Evolutionary conservation across 257 asterid species (phyloP), one percentile per base, ranked within the genome.

Genomic region (Cynanchum wilfordii): DNA sequence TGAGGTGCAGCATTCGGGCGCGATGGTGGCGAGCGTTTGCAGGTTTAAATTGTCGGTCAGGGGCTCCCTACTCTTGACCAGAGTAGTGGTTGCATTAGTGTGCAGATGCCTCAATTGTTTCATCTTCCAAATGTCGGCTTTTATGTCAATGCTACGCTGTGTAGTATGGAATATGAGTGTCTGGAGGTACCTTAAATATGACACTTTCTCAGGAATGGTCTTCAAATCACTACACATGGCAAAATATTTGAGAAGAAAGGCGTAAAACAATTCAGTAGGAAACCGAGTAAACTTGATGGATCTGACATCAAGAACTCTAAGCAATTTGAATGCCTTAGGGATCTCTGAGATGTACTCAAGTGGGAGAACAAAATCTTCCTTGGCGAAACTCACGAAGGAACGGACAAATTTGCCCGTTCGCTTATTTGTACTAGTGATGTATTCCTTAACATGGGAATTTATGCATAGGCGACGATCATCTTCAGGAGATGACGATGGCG

Each of bases 1-100:
- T 19, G 55, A 80, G 0, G 80, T 83, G 85, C 96, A 87, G 69
- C 90, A 83, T 13, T 88, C 93, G 0, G 90, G 91, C 4, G 97
- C 77, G 56, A 90, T 79, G 11, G 85, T 73, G 0, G 38, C 4
- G 88, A 89, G 85, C 11, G 95, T 90, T 80, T 87, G 93, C 22
- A 88, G 72, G 76, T 76, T 84, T 40, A 64, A 82, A 12, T 59
- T 77, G 38, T 33, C 4, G 42, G 75, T 66, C 51, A 72, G 33
- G 13, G 68, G 85, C 24, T 79, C 85, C 63, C 77, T 83, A 22
- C 71, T 29, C 24, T 84, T 85, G 0, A 81, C 82, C 24, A 73
- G 27, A n/a, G 22, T 9, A 42, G 73, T 22, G 2, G 82, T 55
- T 3, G 82, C 64, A 59, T 80, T 76, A 2, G 29, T 54, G 38